These are phyloP conservation scores for Apophysomyces sp. DNA, from an alignment of 371 early-diverging fungal genomes.

Conservation along the genomic window DNA sequence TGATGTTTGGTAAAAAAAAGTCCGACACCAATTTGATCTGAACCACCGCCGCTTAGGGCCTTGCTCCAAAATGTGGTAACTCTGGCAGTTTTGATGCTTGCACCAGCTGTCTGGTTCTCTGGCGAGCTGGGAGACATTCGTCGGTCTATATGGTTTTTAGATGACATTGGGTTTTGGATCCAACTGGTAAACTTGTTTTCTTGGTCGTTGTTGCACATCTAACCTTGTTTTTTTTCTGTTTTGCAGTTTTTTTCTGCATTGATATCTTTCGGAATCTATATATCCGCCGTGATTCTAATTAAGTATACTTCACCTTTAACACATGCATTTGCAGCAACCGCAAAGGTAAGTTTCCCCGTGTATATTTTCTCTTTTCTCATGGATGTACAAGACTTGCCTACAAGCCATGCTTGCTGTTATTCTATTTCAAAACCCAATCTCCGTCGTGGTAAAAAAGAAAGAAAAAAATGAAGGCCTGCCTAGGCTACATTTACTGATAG, in stretches of 20 bases:
- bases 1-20: not conserved
- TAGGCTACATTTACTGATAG: no score
- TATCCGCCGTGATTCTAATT: slow-evolving; percentile 13
- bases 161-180: slow-evolving; percentile 21
- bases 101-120: not conserved
- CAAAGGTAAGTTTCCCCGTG: slow-evolving; percentile 3
- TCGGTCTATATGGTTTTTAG: slow-evolving; percentile 2
- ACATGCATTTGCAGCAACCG: slow-evolving; percentile 6
- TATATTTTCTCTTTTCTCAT: not conserved
- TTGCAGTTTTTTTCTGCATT: slow-evolving; percentile 11
- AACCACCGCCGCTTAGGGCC: not conserved
- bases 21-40: not conserved
- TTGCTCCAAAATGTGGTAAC: not conserved
- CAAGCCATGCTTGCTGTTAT: not conserved
- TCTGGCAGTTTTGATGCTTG: not conserved
- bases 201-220: no score
- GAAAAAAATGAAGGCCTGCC: no score
- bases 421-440: not conserved
- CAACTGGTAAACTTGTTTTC: slow-evolving; percentile 20
- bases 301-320: slow-evolving; percentile 10
- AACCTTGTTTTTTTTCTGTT: no score
- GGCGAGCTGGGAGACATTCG: slow-evolving; percentile 13
- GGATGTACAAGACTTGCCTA: not conserved
- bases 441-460: not conserved
- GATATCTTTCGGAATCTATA: slow-evolving; percentile 7